Evolutionary conservation across 1,139 yeast genomes (phyloP).

Genomic region (Dujonia santamariae): DNA sequence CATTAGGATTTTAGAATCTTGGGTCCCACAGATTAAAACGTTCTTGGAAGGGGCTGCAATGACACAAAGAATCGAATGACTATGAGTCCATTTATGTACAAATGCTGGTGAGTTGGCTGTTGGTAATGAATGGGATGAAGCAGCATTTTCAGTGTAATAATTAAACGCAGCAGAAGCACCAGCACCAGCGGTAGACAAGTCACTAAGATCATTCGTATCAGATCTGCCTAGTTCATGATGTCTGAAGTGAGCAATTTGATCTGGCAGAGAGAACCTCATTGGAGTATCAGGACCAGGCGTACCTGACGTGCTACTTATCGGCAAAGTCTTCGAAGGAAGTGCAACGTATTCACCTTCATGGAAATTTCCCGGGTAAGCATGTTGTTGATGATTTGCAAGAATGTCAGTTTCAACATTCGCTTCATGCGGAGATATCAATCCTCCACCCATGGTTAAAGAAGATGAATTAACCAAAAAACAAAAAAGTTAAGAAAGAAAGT

Average conservation of each 20-base stretch:
- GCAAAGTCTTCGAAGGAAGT: constrained; percentile 24
- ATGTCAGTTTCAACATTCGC: too few relatives aligned
- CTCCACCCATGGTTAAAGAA: too few relatives aligned
- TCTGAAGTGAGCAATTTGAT: background rate
- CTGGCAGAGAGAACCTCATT: constrained; percentile 4
- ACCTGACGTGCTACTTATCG: constrained; percentile 25
- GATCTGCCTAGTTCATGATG: too few relatives aligned
- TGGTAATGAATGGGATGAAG: constrained; percentile 13
- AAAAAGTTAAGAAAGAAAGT: too few relatives aligned
- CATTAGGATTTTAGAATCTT: constrained; percentile 76
- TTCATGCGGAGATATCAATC: too few relatives aligned
- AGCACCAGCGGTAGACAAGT: too few relatives aligned
- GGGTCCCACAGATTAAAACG: constrained; percentile 87
- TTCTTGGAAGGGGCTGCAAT: constrained; percentile 59
- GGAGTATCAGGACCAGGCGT: constrained; percentile 12
- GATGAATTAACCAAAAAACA: too few relatives aligned
- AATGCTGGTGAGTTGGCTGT: too few relatives aligned
- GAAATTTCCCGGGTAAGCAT: constrained; percentile 14
- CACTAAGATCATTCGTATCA: too few relatives aligned
- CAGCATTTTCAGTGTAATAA: constrained; percentile 6
- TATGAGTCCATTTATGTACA: constrained; percentile 75
- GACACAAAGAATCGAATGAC: constrained; percentile 74
- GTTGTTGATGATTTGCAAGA: too few relatives aligned
- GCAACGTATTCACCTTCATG: constrained; percentile 34
- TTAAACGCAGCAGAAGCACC: background rate